Base-by-base conservation (phyloP, 164 flowering plant species). In the Liriodendron chinense region DNA sequence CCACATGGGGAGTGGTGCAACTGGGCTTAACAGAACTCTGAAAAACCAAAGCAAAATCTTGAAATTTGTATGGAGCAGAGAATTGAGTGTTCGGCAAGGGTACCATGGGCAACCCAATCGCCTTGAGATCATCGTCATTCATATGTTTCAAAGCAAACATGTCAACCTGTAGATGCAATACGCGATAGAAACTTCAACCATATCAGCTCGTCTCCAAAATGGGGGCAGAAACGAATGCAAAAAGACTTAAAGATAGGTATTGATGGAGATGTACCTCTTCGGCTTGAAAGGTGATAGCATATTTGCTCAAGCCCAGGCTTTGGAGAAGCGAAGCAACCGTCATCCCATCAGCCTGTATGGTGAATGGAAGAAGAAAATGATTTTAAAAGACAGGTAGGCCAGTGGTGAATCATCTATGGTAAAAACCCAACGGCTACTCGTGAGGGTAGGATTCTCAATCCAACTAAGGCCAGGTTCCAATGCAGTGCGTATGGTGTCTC, bases 61-160 rank as follows among this genome's bases (percentile, higher is more conserved):
- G 43, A 34, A 34, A 34, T 34, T 34, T 34, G 43, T 34, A 34
- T 3, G 43, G 43, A 34, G 43, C 7, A 0, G 43, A 34, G 43
- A 34, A 13, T n/a, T 20, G 43, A 34, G 43, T 34, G 43, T 34
- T 34, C 5, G 43, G 43, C 43, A 34, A 34, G 43, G 22, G 18
- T 69, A 69, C 71, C 71, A 69, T 69, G 3, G 71, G 71, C 71
- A 69, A 14, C 18, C 71, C 71, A 18, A 69, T 69, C 18, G 28
- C 71, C 48, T 69, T 69, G 71, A 69, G 53, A 69, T 69, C 71
- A 69, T n/a, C 12, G 18, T 69, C 71, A 43, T 69, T 69, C 71
- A 69, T 69, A 18, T 26, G 71, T 47, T 69, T 69, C 50, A 69
- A 43, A 16, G 71, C 71, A 20, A 69, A 34, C 71, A 69, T 16